These are phyloP conservation scores for Berberis vulgaris DNA, from an alignment of 164 flowering plant genomes.

Conservation along the genomic window DNA sequence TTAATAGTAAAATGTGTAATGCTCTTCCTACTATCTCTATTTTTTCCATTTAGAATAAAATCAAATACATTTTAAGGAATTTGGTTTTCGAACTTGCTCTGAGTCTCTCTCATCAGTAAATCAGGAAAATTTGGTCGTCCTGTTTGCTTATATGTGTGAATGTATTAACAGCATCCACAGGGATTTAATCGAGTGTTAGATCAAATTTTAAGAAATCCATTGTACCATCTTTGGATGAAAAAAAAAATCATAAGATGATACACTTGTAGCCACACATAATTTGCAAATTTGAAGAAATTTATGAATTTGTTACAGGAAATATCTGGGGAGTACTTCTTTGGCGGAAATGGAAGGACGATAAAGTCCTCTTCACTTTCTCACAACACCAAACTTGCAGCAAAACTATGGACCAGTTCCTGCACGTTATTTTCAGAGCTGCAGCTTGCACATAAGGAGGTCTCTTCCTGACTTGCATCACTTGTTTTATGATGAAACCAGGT, in stretches of 20 bases:
- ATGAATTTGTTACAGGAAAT: constrained; percentile 36
- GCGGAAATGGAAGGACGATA: constrained; percentile 67
- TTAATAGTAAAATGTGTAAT: background rate
- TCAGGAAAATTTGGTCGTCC: too few species aligned
- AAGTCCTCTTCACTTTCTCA: constrained; percentile 57
- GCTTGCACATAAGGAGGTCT: constrained; percentile 12
- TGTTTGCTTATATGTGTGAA: too few species aligned
- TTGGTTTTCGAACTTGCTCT: background rate
- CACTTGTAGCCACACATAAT: background rate
- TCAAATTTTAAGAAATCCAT: too few species aligned
- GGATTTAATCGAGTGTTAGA: too few species aligned
- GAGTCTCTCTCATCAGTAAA: too few species aligned
- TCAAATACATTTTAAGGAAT: background rate
- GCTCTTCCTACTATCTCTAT: background rate
- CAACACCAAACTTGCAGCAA: constrained; percentile 38
- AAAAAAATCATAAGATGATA: too few species aligned
- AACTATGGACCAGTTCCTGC: constrained; percentile 57
- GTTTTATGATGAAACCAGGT: background rate
- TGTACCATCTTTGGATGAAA: background rate
- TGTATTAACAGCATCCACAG: too few species aligned
- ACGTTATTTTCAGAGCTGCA: constrained; percentile 31
- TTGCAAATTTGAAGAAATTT: background rate
- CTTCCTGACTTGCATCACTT: background rate
- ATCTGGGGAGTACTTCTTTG: constrained; percentile 77
- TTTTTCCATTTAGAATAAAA: background rate